These are phyloP conservation scores for Orobanche coerulescens DNA, from an alignment of 257 asterid genomes.

Conservation along the genomic window DNA sequence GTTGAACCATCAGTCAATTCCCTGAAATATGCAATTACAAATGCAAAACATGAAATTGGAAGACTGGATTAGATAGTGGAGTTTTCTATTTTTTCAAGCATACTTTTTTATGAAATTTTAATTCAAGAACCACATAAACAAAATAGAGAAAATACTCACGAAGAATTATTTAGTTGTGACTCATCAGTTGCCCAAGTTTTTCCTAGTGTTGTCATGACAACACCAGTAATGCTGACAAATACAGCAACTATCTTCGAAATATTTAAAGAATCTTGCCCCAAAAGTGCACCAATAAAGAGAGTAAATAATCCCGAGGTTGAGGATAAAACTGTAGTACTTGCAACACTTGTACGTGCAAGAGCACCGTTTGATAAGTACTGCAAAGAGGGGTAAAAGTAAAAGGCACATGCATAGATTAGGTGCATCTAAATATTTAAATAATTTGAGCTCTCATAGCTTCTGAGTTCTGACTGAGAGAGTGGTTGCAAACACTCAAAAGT, in stretches of 20 bases:
- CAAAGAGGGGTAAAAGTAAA: conserved; percentile 19
- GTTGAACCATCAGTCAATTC: conserved; percentile 51
- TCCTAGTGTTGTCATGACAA: conserved; percentile 87
- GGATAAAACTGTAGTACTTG: conserved; percentile 93
- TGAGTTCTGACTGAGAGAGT: background rate
- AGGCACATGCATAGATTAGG: conserved; percentile 3
- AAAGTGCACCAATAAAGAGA: conserved; percentile 76
- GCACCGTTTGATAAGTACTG: conserved; percentile 97
- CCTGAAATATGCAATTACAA: conserved; percentile 38
- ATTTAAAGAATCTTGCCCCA: conserved; percentile 90
- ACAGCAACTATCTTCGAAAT: conserved; percentile 79
- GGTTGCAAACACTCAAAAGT: background rate
- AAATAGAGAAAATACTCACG: conserved; percentile 38
- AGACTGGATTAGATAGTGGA: background rate
- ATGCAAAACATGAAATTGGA: conserved; percentile 29
- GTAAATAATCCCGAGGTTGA: conserved; percentile 97
- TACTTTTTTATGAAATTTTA: background rate
- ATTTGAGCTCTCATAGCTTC: background rate
- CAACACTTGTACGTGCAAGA: conserved; percentile 96
- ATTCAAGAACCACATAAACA: conserved; percentile 5
- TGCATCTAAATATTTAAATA: conserved; percentile 5
- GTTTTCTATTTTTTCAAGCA: background rate
- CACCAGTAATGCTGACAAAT: conserved; percentile 87
- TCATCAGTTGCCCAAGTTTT: conserved; percentile 99
- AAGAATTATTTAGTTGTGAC: conserved; percentile 42